Evolutionary conservation across 495 filamentous ascomycete genomes (phyloP).

Genomic region (Talaromyces liani): DNA sequence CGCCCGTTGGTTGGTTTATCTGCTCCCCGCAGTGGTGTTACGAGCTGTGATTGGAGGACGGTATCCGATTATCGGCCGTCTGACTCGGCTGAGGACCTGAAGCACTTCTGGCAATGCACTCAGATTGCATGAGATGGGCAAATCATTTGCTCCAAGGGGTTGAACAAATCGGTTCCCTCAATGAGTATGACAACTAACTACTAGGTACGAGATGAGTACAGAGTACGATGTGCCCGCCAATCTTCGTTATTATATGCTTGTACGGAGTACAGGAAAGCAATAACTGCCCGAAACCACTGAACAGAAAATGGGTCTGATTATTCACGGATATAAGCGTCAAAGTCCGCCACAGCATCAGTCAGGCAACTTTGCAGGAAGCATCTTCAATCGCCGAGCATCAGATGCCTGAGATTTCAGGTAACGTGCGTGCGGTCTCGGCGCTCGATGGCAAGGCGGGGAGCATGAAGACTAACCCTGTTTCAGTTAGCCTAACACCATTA

Average conservation of each 20-base stretch:
- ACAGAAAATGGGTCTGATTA: not conserved
- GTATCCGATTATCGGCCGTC: conserved; percentile 13
- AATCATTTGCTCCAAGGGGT: not conserved
- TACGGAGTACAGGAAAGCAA: not conserved
- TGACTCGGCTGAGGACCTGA: not conserved
- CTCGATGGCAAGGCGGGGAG: not conserved
- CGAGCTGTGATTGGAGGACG: not conserved
- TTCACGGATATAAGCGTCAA: not conserved
- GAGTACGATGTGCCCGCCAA: not conserved
- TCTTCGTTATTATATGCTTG: not conserved
- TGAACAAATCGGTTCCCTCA: too few species aligned
- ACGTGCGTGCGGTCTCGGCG: not conserved
- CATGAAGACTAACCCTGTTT: not conserved
- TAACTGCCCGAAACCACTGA: not conserved
- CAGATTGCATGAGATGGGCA: not conserved
- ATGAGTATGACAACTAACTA: too few species aligned
- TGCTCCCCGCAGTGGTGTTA: not conserved
- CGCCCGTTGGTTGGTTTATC: not conserved
- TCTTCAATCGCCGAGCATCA: not conserved
- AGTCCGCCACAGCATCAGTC: not conserved
- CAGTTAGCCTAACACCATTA: not conserved
- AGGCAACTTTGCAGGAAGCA: not conserved
- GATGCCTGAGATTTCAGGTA: not conserved
- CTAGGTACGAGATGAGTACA: not conserved
- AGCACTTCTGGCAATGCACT: not conserved